Conservation (phyloP, 1,284 basidiomycete species). For the Cutaneotrichosporon sp. region DNA sequence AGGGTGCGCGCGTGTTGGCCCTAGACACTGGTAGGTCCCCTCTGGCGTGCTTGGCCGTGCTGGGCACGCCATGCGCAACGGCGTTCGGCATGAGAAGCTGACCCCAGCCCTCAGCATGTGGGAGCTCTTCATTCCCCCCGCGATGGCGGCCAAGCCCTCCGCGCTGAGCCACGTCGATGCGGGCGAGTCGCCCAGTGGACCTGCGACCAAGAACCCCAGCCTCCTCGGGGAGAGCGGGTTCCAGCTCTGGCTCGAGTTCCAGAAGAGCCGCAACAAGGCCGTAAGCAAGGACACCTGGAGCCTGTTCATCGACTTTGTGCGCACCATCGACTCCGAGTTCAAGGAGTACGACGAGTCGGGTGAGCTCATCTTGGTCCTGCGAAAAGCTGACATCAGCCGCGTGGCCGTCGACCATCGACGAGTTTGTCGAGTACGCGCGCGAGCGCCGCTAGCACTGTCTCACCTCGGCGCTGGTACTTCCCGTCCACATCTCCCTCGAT, state of each 20-base stretch:
- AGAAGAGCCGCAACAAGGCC: slow-evolving; percentile 70
- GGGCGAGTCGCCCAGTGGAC: slow-evolving; percentile 46
- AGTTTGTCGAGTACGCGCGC: slow-evolving; percentile 52
- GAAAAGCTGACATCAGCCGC: slow-evolving; percentile 34
- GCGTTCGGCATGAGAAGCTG: slow-evolving; percentile 30
- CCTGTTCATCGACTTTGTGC: slow-evolving; percentile 68
- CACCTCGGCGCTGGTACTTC: too few species aligned
- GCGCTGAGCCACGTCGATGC: slow-evolving; percentile 54
- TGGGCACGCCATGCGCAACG: background rate
- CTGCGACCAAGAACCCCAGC: slow-evolving; percentile 44
- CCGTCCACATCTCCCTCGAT: background rate
- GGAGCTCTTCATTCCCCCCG: slow-evolving; percentile 77
- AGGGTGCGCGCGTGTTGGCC: slow-evolving; percentile 62
- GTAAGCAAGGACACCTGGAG: slow-evolving; percentile 94
- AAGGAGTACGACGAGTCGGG: slow-evolving; percentile 82
- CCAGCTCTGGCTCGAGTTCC: slow-evolving; percentile 81
- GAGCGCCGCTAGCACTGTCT: slow-evolving; percentile 21
- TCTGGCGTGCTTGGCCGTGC: background rate
- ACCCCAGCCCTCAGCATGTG: slow-evolving; percentile 62
- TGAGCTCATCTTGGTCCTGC: slow-evolving; percentile 44
- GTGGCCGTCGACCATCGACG: slow-evolving; percentile 55
- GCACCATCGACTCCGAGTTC: slow-evolving; percentile 77
- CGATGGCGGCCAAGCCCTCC: slow-evolving; percentile 70
- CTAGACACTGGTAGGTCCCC: slow-evolving; percentile 55
- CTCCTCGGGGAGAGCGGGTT: slow-evolving; percentile 71